Evolutionary conservation across 177 flowering plant genomes (phyloP), one percentile per base, ranked within the genome.

Genomic region (Vitis hybrid): DNA sequence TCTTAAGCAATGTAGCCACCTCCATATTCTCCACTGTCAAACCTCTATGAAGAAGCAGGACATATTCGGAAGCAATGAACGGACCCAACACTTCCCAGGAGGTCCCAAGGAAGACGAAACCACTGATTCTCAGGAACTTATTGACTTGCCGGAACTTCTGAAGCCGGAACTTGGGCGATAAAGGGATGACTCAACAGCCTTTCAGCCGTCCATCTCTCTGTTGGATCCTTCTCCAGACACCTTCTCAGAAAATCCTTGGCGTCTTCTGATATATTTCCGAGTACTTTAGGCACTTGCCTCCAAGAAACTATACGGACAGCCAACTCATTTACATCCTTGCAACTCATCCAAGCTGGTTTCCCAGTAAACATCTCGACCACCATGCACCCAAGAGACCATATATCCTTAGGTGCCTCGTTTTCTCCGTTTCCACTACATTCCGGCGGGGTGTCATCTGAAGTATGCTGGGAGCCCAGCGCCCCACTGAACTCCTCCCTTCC

Each of bases 161-260:
- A 26, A 26, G 26, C 3, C 3, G 26, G 26, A 26, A 26, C 26
- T 26, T 26, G 26, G 26, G 26, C 0, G 3, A 26, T 26, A 26
- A 26, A 26, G 26, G 85, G 81, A 50, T 86, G 89, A 18, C 72
- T 51, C 62, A 86, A 51, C 2, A 86, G 77, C 82, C 70, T 76
- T 70, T 72, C 71, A 26, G 79, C 83, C 51, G 84, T 82, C 87
- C 82, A 84, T 71, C 89, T 78, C 68, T 75, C 45, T 1, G 11
- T 60, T 0, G 82, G 81, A 60, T 84, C 81, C 50, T 60, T 77
- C 5, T 68, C 67, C 3, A 84, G 75, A 49, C 85, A 82, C 64
- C 65, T 80, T 4, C 51, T 58, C 19, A 80, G 62, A 70, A 86
- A 86, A 70, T 84, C 87, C 64, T 56, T 80, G 51, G 79, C 89